A percentile compares a stretch with the other conserved stretches of the same genome.
Evolutionary conservation across 2,329 filamentous ascomycete species (phyloP).

Genomic region (Ophiostoma sp.): DNA sequence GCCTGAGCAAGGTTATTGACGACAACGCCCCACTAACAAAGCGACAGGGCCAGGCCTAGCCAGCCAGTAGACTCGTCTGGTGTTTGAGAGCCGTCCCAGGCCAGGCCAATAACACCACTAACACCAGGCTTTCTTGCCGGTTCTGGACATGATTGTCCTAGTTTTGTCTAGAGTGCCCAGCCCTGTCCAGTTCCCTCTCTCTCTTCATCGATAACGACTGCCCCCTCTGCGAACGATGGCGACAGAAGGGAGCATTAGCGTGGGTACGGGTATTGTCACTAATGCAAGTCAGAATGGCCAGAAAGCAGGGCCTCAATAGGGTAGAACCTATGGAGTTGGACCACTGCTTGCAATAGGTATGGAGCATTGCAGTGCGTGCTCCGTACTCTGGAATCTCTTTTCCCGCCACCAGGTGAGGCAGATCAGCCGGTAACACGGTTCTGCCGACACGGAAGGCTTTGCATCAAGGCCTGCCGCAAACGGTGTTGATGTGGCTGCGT

Average conservation of each 20-base stretch:
- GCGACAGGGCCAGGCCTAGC: background rate
- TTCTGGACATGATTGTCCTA: conserved; percentile 2
- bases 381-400: background rate
- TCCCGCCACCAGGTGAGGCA: background rate
- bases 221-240: background rate
- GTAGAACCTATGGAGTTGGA: background rate
- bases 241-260: background rate
- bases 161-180: background rate
- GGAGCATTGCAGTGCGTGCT: too few relatives aligned
- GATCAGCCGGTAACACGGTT: background rate
- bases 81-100: background rate
- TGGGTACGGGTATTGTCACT: background rate
- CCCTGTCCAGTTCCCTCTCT: background rate
- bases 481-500: background rate
- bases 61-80: background rate
- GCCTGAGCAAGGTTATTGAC: background rate
- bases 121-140: conserved; percentile 1
- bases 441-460: background rate
- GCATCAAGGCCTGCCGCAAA: background rate
- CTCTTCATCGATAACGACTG: background rate
- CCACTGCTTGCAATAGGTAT: background rate
- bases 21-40: background rate
- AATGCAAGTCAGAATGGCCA: conserved; percentile 13
- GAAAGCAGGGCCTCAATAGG: background rate
- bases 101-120: conserved; percentile 3